Evolutionary conservation across 73 alveolate species (phyloP).

Genomic region (Tetrahymena borealis): DNA sequence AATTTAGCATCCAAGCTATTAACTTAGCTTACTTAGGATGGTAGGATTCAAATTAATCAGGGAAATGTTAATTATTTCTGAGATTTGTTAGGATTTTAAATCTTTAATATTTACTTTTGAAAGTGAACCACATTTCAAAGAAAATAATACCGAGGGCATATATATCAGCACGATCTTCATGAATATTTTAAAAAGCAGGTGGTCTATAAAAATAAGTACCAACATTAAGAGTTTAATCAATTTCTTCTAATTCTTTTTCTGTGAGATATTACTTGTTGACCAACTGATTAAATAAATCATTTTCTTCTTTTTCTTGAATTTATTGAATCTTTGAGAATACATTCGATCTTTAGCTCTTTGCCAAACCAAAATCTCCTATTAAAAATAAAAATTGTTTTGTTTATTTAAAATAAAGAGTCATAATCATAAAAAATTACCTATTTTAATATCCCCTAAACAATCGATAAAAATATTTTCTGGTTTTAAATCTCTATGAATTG

Average conservation of each 20-base stretch:
- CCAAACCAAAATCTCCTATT: slow-evolving; percentile 41
- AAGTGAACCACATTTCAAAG: slow-evolving; percentile 43
- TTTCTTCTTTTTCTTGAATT: slow-evolving; percentile 4
- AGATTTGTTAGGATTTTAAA: slow-evolving; percentile 1
- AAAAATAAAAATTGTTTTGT: no score
- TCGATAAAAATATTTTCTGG: slow-evolving; percentile 47
- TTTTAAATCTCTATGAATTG: slow-evolving; percentile 41
- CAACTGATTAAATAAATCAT: slow-evolving; percentile 10
- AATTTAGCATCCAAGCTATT: slow-evolving; percentile 29
- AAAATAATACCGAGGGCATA: slow-evolving; percentile 31
- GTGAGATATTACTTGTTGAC: slow-evolving; percentile 1
- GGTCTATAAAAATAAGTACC: slow-evolving; percentile 43
- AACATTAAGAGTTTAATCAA: slow-evolving; percentile 34
- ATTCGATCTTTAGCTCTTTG: slow-evolving; percentile 14
- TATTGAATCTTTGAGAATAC: not conserved
- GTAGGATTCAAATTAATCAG: slow-evolving; percentile 10
- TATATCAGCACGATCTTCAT: slow-evolving; percentile 32
- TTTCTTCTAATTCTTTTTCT: slow-evolving; percentile 10
- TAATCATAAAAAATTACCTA: slow-evolving; percentile 6
- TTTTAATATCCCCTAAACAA: slow-evolving; percentile 27
- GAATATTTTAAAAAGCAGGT: slow-evolving; percentile 11
- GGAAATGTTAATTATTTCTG: slow-evolving; percentile 5
- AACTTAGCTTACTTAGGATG: slow-evolving; percentile 22
- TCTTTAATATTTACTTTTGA: slow-evolving; percentile 20
- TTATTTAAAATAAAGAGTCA: no score